Evolutionary conservation across 2,329 filamentous ascomycete genomes (phyloP).

Genomic region (Scorias spongiosa): DNA sequence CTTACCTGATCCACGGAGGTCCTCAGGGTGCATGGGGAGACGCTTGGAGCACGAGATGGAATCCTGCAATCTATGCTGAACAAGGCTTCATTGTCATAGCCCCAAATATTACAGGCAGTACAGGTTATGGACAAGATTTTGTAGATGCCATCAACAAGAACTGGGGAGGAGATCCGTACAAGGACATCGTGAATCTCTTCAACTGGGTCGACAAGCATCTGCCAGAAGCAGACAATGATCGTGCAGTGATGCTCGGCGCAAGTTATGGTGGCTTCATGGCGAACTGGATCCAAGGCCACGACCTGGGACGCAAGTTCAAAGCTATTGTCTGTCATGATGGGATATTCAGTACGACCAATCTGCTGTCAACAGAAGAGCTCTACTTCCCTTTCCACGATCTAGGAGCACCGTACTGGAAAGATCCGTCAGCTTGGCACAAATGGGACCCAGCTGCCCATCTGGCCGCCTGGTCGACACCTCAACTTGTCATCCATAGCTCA

Average conservation of each 20-base stretch:
- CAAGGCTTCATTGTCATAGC: constrained; percentile 72
- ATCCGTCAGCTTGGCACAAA: constrained; percentile 33
- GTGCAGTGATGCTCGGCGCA: constrained; percentile 59
- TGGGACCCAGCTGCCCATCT: constrained; percentile 44
- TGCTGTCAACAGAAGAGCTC: constrained; percentile 32
- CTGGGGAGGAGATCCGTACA: constrained; percentile 76
- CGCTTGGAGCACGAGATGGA: constrained; percentile 71
- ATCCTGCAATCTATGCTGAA: constrained; percentile 71
- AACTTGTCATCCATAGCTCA: constrained; percentile 80
- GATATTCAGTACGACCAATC: constrained; percentile 45
- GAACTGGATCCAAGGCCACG: constrained; percentile 79
- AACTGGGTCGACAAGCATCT: constrained; percentile 55
- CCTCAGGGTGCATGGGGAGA: constrained; percentile 65
- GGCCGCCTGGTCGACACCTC: constrained; percentile 67
- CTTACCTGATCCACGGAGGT: constrained; percentile 69
- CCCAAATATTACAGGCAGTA: constrained; percentile 72
- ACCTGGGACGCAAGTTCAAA: constrained; percentile 69
- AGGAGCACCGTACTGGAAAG: constrained; percentile 32
- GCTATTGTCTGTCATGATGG: constrained; percentile 82
- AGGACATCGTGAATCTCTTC: constrained; percentile 65
- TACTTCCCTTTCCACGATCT: constrained; percentile 41
- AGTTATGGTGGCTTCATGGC: constrained; percentile 67
- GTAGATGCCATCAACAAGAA: constrained; percentile 62
- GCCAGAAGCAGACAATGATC: constrained; percentile 50
- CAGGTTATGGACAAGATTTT: constrained; percentile 65